Percentiles rank a stretch among this genome's conserved stretches.
These are phyloP conservation scores for Kwoniella sp. DNA, from an alignment of 768 basidiomycete species.

Conservation along the genomic window DNA sequence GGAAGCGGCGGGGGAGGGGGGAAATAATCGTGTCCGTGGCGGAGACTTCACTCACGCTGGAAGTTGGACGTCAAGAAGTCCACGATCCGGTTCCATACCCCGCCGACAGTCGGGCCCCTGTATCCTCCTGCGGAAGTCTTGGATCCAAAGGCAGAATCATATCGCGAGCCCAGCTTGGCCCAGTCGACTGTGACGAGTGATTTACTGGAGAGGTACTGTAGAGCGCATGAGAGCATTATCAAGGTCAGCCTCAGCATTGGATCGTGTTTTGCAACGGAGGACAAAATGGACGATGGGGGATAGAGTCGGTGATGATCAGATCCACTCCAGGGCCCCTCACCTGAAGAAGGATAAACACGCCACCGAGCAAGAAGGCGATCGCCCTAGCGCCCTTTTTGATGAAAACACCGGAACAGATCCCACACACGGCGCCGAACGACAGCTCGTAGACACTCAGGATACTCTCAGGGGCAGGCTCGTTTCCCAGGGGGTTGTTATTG, in stretches of 20 bases:
- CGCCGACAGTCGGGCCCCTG: conserved; percentile 64
- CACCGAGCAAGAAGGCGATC: conserved; percentile 83
- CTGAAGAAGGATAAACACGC: conserved; percentile 86
- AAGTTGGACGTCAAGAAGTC: conserved; percentile 91
- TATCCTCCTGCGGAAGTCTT: conserved; percentile 63
- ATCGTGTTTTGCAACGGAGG: too few species aligned
- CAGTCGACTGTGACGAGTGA: conserved; percentile 80
- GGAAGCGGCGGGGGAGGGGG: neutral
- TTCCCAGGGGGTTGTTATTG: neutral
- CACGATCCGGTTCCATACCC: conserved; percentile 64
- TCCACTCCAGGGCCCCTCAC: too few species aligned
- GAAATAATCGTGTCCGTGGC: too few species aligned
- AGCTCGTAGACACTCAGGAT: conserved; percentile 78
- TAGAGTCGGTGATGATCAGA: too few species aligned
- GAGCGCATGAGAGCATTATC: neutral
- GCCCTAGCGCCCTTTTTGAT: conserved; percentile 90
- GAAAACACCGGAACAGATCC: conserved; percentile 88
- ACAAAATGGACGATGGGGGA: neutral
- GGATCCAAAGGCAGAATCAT: conserved; percentile 74
- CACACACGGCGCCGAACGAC: conserved; percentile 83
- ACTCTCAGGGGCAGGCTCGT: conserved; percentile 59
- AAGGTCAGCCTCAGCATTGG: too few species aligned
- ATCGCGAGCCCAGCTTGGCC: conserved; percentile 66
- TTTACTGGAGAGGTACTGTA: conserved; percentile 75
- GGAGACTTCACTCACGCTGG: conserved; percentile 68